Conservation (phyloP, 2,329 filamentous ascomycete species). For the Hymenoscyphus scutula region DNA sequence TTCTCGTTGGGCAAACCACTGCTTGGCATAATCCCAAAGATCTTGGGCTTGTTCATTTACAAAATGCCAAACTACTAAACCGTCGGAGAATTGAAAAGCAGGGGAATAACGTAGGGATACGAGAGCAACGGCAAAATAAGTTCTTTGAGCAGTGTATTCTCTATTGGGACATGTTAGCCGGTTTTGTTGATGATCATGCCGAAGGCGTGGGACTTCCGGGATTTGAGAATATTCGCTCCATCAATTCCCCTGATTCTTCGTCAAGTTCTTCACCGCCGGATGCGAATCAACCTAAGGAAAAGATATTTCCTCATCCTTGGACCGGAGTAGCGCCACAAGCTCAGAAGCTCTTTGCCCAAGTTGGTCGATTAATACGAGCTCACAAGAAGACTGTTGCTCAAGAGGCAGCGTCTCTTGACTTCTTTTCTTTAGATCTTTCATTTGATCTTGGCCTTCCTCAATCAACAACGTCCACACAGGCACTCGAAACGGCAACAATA, state of each 20-base stretch:
- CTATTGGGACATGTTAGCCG: constrained; percentile 36
- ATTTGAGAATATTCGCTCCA: constrained; percentile 9
- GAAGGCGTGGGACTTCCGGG: constrained; percentile 28
- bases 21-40: constrained; percentile 58
- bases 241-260: neutral
- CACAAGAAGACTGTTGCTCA: constrained; percentile 25
- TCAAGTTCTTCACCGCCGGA: neutral
- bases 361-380: constrained; percentile 30
- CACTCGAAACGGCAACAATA: constrained; percentile 22
- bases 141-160: constrained; percentile 35
- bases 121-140: constrained; percentile 29
- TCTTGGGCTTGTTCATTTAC: constrained; percentile 43
- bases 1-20: constrained; percentile 58
- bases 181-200: constrained; percentile 32
- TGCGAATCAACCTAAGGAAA: constrained; percentile 10
- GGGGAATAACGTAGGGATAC: constrained; percentile 11
- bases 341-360: constrained; percentile 31
- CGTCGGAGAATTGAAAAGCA: constrained; percentile 27
- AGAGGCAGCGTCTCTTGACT: constrained; percentile 23
- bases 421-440: constrained; percentile 26
- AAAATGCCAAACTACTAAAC: constrained; percentile 32
- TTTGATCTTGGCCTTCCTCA: constrained; percentile 24
- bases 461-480: constrained; percentile 21
- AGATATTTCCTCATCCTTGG: constrained; percentile 34
- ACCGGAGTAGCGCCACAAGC: constrained; percentile 32